Evolutionary conservation across 495 filamentous ascomycete species (phyloP), one percentile per base, ranked within the genome.

Genomic region (Massariosphaeria phaeospora): DNA sequence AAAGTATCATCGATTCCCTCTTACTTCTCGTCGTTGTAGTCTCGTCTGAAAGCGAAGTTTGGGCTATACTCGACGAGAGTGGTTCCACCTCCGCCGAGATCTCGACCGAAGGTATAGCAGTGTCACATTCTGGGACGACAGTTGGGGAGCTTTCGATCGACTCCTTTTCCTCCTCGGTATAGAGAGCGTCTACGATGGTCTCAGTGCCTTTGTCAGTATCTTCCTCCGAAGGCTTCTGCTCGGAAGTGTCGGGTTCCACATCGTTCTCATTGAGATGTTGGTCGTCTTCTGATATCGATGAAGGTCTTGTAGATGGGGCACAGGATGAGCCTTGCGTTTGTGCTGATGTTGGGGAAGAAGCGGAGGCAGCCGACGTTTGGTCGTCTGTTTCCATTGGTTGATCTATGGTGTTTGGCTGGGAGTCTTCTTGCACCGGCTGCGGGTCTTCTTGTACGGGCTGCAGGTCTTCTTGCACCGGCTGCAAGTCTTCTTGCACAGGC

Each of bases 261-360:
- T 54, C 34, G n/a, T 26, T 8, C 18, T 45, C 36, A 25, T 36
- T n/a, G 3, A 25, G 15, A 5, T 24, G 26, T 17, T 52, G 35
- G 11, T 59, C 59, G 13, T 53, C 59, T 34, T 66, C 63, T 35
- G 63, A 66, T 46, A 66, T 54, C 8, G 63, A 66, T 35, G 63
- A 66, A 1, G 63, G 63, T 18, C 59, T 52, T 23, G 63, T 66
- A 5, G 63, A 66, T 0, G 63, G 50, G 25, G 59, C 52, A 31
- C 27, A 39, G 6, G 63, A 66, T 17, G 63, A 59, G 4, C 31
- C 46, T 39, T 63, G 61, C 2, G 56, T 61, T 25, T 61, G 57
- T 18, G 61, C 57, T 21, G 61, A 61, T 7, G 61, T 64, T 9
- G 61, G 61, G 2, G 61, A 64, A 18, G 38, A 57, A 33, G 61